Evolutionary conservation across 2,329 filamentous ascomycete genomes (phyloP), one percentile per base, ranked within the genome.

Genomic region (Dissoconium aciculare): DNA sequence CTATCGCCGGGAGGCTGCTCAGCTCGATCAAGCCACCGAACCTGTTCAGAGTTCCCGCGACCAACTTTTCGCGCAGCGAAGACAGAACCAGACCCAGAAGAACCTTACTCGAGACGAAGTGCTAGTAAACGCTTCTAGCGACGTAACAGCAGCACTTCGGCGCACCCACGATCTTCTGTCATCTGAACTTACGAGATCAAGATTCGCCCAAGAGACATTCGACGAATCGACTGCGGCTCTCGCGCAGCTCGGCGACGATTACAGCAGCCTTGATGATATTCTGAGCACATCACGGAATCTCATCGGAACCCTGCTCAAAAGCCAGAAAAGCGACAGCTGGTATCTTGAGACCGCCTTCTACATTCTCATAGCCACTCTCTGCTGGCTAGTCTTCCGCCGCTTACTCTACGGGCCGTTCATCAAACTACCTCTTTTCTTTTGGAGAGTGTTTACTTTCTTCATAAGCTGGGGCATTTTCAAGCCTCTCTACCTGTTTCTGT

Each of bases 291-390:
- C 80, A 27, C 69, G 71, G 41, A 75, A 74, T 33, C 63, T 98
- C 11, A 69, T 94, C 5, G 72, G 73, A 5, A 82, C 81, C 11
- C 63, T 98, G 27, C 60, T 95, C 27, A 72, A 73, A 38, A 89
- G 81, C 40, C 83, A 91, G 52, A 98, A 98, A 65, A 89, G 78
- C 42, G 89, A 98, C 52, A 94, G 85, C 2, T 98, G 89, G 89
- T 98, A 98, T 53, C 69, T 98, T 17, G 79, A 89, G 57, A 91
- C 81, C 21, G 74, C 85, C 2, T 74, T 95, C 42, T 91, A 85
- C 52, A 66, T 94, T 44, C 67, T 95, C 11, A 49, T 78, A 13
- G 69, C 60, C 4, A 94, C 84, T 1, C 73, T 85, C 25, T 65
- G 63, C 16, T 98, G 89, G 89, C 66, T 98, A 5, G 51, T 93